A percentile compares a stretch with the other conserved stretches of the same genome.
Conservation (phyloP, 2,329 filamentous ascomycete genomes). For the Penicillium janthinellum region DNA sequence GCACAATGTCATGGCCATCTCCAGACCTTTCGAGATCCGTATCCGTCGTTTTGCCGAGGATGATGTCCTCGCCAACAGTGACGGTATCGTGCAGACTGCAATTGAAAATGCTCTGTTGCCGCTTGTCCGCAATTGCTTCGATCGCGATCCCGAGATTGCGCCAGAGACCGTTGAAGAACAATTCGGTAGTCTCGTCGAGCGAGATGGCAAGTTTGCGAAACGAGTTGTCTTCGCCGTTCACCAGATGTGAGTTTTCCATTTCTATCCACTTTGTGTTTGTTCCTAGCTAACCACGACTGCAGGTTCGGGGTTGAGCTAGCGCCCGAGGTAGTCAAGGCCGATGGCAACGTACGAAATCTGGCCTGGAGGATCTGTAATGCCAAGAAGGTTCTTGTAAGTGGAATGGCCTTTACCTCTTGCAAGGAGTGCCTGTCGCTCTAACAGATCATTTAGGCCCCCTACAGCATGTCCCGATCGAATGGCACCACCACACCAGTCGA, state of each 20-base stretch:
- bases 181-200: slow-evolving; percentile 82
- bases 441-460: slow-evolving; percentile 60
- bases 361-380: slow-evolving; percentile 95
- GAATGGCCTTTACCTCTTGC: neutral
- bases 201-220: slow-evolving; percentile 85
- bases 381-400: slow-evolving; percentile 85
- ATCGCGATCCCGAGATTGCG: slow-evolving; percentile 87
- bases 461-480: slow-evolving; percentile 68
- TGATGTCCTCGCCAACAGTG: slow-evolving; percentile 60
- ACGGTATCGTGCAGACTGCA: slow-evolving; percentile 64
- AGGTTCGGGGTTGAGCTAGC: slow-evolving; percentile 92
- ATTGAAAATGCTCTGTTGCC: slow-evolving; percentile 79
- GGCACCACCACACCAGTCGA: slow-evolving; percentile 62
- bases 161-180: slow-evolving; percentile 75
- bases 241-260: slow-evolving; percentile 69
- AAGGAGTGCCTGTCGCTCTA: neutral
- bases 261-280: neutral
- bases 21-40: slow-evolving; percentile 86
- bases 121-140: slow-evolving; percentile 87
- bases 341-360: slow-evolving; percentile 85
- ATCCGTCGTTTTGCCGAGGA: slow-evolving; percentile 81
- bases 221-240: slow-evolving; percentile 91
- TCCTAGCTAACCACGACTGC: slow-evolving; percentile 12
- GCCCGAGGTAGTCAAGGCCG: slow-evolving; percentile 85
- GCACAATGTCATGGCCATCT: slow-evolving; percentile 92